Base-by-base conservation (phyloP, 2,329 filamentous ascomycete species). In the Periconia sp. region DNA sequence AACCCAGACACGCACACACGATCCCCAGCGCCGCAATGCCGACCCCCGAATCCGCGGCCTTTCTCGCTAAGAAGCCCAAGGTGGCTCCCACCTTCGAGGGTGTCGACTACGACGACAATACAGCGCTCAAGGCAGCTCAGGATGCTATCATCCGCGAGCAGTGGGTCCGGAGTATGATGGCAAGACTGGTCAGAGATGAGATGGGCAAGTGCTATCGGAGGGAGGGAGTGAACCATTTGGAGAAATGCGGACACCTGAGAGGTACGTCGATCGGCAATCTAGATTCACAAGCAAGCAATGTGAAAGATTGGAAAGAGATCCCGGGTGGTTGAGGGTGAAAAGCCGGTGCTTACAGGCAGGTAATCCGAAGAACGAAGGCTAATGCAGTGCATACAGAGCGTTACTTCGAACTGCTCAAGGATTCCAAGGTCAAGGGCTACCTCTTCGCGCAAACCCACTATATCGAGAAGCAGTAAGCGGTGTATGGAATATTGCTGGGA, bases 141-240 rank as follows among this genome's bases (percentile, higher is more conserved):
- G 90, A 94, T 74, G 84, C 90, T 60, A 83, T 94, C 53, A 84
- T 94, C 66, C 83, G 90, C 59, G 90, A 94, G 79, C 90, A 94
- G 79, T 94, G 91, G 91, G 89, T 94, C 55, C 86, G 85, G 73
- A 87, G 88, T 73, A 94, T 94, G 90, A 94, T 92, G 90, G 89
- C 88, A 53, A 82, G 90, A 57, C 78, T 94, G 59, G 89, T 94
- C 51, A 81, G 89, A 60, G 88, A 93, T 74, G 90, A 94, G 80
- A 80, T 94, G 79, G 83, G 87, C 76, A 93, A 91, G 79, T 94
- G 90, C 81, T 94, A 94, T 77, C 85, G 86, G 76, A 82, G 85
- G 63, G 89, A 94, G 77, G 91, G 90, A 52, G 89, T 92, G 62
- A 94, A 94, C 76, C 90, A 94, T 74, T 77, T 94, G 74, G 90